A percentile compares a stretch with the other conserved stretches of the same genome.
These are phyloP conservation scores for Trichomonascaceae sp. DNA, from an alignment of 1,139 yeast species.

Conservation along the genomic window DNA sequence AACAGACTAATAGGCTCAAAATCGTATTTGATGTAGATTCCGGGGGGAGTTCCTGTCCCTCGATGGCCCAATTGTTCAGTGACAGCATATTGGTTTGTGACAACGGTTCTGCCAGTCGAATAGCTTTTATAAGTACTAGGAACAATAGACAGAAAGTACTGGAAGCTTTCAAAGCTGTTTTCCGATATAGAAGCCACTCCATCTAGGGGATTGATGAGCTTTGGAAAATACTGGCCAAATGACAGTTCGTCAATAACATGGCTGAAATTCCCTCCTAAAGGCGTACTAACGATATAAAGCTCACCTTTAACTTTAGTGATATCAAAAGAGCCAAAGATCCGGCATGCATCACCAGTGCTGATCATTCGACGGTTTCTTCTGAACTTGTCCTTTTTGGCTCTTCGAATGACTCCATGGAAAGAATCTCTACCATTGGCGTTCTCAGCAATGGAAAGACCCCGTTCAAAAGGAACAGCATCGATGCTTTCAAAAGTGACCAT, in stretches of 20 bases:
- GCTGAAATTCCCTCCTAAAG: conserved; percentile 53
- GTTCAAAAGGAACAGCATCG: conserved; percentile 2
- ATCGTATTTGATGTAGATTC: conserved; percentile 76
- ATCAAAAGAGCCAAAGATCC: conserved; percentile 79
- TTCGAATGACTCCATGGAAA: conserved; percentile 21
- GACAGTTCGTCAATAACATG: conserved; percentile 85
- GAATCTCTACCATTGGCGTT: conserved; percentile 16
- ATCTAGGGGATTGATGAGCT: conserved; percentile 80
- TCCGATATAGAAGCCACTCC: conserved; percentile 36
- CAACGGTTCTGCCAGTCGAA: conserved; percentile 57
- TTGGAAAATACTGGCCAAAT: conserved; percentile 86
- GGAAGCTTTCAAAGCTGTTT: conserved; percentile 34
- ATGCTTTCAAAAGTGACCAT: conserved; percentile 43
- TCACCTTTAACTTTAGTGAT: conserved; percentile 85
- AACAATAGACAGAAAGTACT: conserved; percentile 71
- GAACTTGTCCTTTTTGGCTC: conserved; percentile 42
- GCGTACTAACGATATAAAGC: conserved; percentile 47
- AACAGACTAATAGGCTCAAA: conserved; percentile 79
- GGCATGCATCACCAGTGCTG: conserved; percentile 69
- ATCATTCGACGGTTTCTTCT: conserved; percentile 39
- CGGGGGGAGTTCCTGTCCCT: conserved; percentile 46
- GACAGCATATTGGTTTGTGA: conserved; percentile 83
- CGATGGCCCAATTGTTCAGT: conserved; percentile 43
- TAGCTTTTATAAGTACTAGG: conserved; percentile 68
- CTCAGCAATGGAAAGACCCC: conserved; percentile 4